These are phyloP conservation scores for Phytophthora sojae DNA, from an alignment of 352 stramenopile species.

Conservation along the genomic window DNA sequence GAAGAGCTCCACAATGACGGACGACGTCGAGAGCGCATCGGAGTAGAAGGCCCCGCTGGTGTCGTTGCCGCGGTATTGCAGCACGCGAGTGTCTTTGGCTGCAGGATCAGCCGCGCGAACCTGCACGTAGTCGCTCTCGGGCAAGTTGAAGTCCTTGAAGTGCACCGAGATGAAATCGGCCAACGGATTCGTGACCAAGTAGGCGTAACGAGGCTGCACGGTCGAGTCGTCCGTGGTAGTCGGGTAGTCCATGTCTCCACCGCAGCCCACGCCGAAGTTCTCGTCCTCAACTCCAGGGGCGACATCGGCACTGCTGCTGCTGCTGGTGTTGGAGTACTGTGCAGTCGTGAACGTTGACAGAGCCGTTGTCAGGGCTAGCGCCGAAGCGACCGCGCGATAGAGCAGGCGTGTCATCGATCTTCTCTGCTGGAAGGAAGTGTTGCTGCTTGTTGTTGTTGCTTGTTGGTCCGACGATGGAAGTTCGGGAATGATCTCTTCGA, in stretches of 20 bases:
- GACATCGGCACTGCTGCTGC: not conserved
- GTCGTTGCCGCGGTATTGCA: constrained; percentile 50
- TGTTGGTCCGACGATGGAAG: constrained; percentile 22
- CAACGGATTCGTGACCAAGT: constrained; percentile 50
- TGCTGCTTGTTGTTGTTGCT: constrained; percentile 9
- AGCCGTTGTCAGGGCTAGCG: constrained; percentile 11
- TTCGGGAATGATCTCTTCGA: constrained; percentile 23
- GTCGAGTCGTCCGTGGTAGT: constrained; percentile 24
- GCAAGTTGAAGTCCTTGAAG: constrained; percentile 74
- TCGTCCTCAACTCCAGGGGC: constrained; percentile 28
- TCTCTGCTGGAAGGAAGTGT: not conserved
- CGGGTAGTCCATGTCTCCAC: constrained; percentile 31
- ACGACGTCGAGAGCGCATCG: constrained; percentile 41
- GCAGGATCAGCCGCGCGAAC: constrained; percentile 42
- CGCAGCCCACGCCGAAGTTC: constrained; percentile 48
- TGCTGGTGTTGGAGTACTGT: constrained; percentile 21
- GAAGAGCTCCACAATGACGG: constrained; percentile 63
- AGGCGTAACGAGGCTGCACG: constrained; percentile 42
- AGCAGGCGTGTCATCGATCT: constrained; percentile 25
- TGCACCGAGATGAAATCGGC: constrained; percentile 72
- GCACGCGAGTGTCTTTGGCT: constrained; percentile 35
- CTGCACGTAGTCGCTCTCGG: constrained; percentile 60
- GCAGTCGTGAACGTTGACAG: constrained; percentile 14
- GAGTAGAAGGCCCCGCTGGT: constrained; percentile 45
- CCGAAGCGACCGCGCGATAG: constrained; percentile 19